Evolutionary conservation across 2,329 filamentous ascomycete genomes (phyloP).

Genomic region (Knoxdaviesia capensis): DNA sequence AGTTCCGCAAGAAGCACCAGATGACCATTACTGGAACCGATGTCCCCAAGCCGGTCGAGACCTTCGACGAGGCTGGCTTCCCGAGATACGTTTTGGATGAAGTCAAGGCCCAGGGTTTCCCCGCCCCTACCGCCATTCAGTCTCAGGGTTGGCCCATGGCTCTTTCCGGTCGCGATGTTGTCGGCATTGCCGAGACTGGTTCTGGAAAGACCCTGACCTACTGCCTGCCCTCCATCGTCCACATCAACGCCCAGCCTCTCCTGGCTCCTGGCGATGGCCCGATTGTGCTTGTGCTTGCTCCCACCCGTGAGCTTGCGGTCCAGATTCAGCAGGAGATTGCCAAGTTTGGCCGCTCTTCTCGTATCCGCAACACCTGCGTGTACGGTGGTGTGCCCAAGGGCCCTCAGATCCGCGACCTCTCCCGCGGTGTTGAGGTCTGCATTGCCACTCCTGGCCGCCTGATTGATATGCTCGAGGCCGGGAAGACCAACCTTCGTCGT

Average conservation of each 20-base stretch:
- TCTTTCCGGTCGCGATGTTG: slow-evolving; percentile 89
- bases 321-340: slow-evolving; percentile 98
- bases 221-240: slow-evolving; percentile 92
- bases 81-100: slow-evolving; percentile 94
- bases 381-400: slow-evolving; percentile 98
- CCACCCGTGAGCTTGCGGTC: slow-evolving; percentile 91
- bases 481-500: slow-evolving; percentile 93
- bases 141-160: slow-evolving; percentile 99
- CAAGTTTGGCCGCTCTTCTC: slow-evolving; percentile 95
- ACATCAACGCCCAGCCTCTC: slow-evolving; percentile 98
- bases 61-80: slow-evolving; percentile 94
- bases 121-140: slow-evolving; percentile 85
- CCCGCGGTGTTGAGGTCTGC: slow-evolving; percentile 91
- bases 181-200: slow-evolving; percentile 97
- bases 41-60: slow-evolving; percentile 86
- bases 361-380: slow-evolving; percentile 95
- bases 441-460: slow-evolving; percentile 95
- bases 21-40: slow-evolving; percentile 66
- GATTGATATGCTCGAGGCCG: slow-evolving; percentile 95
- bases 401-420: slow-evolving; percentile 85
- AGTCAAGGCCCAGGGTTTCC: slow-evolving; percentile 95
- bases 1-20: slow-evolving; percentile 67
- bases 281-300: slow-evolving; percentile 88
- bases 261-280: slow-evolving; percentile 88
- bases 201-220: slow-evolving; percentile 98